Base-by-base conservation (phyloP, 2,329 filamentous ascomycete species). In the Sordariomycetes sp. region DNA sequence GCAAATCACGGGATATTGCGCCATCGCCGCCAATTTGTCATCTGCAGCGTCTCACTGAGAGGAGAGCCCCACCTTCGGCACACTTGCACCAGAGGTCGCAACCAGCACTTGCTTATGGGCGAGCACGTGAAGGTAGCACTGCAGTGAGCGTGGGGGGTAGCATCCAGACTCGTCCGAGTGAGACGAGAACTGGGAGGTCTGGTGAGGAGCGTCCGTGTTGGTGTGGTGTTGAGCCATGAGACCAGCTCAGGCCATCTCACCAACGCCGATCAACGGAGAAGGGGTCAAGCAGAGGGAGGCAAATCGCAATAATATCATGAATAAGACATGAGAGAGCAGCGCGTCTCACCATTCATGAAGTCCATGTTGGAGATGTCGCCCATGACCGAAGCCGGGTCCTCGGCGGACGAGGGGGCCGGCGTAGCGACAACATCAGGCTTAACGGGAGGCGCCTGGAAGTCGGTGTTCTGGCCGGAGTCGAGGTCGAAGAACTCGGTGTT, bases 401-500 rank as follows among this genome's bases (percentile, higher is more conserved):
- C 57, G 2, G 35, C 25, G 20, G 8, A 21, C 9, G 57, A 50
- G 12, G 54, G 43, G 11, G 54, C 54, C 9, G 57, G 49, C 15
- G 47, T 34, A 34, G 62, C 53, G 27, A 49, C 46, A 18, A 30
- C 16, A 14, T 63, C 58, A 11, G 57, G 50, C 58, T 72, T 71
- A 44, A 49, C 49, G 12, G 68, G 60, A 18, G 30, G 30, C 24
- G 62, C 62, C 50, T 73, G 70, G 48, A 70, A 68, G 50, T 76
- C 70, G 40, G 68, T 68, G 49, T 71, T 68, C 45, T 72, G 68
- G n/a, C 72, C 72, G 25, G 73, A 65, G 53, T 88, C 84, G 53
- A 82, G 85, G 49, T 88, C 82, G 55, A 82, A 83, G 58, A 90
- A 90, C 46, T 85, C 76, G 30, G 82, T 79, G 59, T 90, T 88